These are phyloP conservation scores for Aspergillus versicolor DNA, from an alignment of 2,329 filamentous ascomycete species.

Conservation along the genomic window DNA sequence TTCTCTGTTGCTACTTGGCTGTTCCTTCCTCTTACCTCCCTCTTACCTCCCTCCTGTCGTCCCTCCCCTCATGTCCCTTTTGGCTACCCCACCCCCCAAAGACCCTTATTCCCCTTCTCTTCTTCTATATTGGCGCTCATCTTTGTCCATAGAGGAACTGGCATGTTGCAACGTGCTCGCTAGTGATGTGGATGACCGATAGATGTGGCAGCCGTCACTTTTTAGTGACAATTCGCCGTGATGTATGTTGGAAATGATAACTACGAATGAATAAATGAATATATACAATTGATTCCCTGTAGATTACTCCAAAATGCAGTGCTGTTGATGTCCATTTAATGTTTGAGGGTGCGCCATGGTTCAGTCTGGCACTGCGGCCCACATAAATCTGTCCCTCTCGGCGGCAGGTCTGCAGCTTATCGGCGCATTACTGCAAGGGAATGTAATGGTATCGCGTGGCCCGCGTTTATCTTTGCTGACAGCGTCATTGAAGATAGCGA, in stretches of 20 bases:
- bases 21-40: background rate
- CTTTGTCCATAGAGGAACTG: conserved; percentile 13
- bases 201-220: conserved; percentile 39
- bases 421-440: no score
- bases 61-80: conserved; percentile 5
- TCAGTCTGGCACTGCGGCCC: background rate
- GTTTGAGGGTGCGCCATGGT: conserved; percentile 5
- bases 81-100: background rate
- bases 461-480: no score
- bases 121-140: conserved; percentile 32
- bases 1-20: conserved; percentile 1
- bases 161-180: conserved; percentile 8
- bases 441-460: no score
- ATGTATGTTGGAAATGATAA: conserved; percentile 22
- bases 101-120: conserved; percentile 14
- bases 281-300: background rate
- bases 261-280: conserved; percentile 17
- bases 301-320: background rate
- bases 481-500: no score
- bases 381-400: background rate
- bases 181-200: conserved; percentile 7
- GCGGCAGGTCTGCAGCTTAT: no score
- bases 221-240: conserved; percentile 23
- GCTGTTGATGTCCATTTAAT: background rate
- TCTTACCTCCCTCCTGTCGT: conserved; percentile 7